phyloP scores from a whole-genome alignment of 2,329 filamentous ascomycete genomes.

The Fusarium incarnatum region DNA sequence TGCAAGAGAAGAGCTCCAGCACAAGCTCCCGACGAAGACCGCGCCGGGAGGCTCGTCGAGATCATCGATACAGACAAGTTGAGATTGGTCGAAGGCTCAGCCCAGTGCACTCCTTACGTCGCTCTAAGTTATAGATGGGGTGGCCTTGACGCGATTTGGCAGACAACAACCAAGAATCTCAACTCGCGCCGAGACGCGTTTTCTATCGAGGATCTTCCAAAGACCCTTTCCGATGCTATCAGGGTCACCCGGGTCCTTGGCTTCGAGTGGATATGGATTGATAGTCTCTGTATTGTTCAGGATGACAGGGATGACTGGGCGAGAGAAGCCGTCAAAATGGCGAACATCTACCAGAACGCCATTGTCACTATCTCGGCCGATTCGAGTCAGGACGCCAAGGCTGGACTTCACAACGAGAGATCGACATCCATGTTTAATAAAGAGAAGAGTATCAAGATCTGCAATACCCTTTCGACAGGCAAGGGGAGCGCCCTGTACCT shows the following conservation, averaged over 20 bases:
- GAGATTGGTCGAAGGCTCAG: not conserved
- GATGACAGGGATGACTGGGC: conserved; percentile 1
- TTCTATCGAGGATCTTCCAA: not conserved
- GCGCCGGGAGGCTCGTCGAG: not conserved
- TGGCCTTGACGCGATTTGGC: not conserved
- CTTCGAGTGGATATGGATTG: conserved; percentile 1
- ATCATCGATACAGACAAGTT: not conserved
- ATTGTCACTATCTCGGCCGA: conserved; percentile 2
- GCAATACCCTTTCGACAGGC: not conserved
- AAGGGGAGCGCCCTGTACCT: not conserved
- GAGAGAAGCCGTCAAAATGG: conserved; percentile 12
- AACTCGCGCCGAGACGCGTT: not conserved
- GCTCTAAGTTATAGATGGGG: conserved; percentile 15
- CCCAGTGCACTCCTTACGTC: not conserved
- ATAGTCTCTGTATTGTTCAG: conserved; percentile 12
- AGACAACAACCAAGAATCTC: not conserved
- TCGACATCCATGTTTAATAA: not conserved
- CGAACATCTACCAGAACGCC: conserved; percentile 8
- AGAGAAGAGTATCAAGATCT: not conserved
- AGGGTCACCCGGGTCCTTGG: not conserved
- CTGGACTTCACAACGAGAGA: not conserved
- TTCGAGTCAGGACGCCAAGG: not conserved
- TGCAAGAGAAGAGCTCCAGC: not conserved
- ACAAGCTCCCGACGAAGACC: not conserved
- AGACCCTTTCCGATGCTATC: not conserved